phyloP scores from a whole-genome alignment of 495 filamentous ascomycete species.

The Podospora didyma region DNA sequence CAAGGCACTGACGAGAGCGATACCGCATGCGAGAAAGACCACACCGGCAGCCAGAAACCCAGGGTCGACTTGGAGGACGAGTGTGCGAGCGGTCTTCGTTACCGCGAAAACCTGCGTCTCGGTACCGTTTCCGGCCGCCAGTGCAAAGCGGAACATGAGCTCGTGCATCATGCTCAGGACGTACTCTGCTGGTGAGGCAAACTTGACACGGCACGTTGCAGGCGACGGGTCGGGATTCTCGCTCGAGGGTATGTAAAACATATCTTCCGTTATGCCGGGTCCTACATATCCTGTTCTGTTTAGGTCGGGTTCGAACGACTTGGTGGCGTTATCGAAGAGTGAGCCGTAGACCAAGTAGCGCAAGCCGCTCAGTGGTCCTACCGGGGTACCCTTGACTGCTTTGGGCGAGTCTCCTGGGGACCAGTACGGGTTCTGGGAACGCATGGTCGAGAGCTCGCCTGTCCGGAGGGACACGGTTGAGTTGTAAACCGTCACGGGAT shows the following conservation, averaged over 20 bases:
- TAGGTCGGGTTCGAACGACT: not conserved
- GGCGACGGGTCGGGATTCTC: no score
- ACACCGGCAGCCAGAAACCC: not conserved
- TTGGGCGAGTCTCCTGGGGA: not conserved
- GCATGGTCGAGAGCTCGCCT: not conserved
- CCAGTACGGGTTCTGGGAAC: not conserved
- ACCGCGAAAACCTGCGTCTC: not conserved
- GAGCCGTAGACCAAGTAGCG: not conserved
- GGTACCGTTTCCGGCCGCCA: not conserved
- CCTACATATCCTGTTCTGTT: not conserved
- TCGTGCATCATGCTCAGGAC: conserved; percentile 1
- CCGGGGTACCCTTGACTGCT: not conserved
- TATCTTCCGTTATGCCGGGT: not conserved
- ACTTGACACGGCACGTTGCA: not conserved
- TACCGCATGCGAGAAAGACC: not conserved
- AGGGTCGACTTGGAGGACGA: not conserved
- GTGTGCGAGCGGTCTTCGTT: not conserved
- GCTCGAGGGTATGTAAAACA: not conserved
- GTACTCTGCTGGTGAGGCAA: conserved; percentile 2
- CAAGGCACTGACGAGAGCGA: not conserved
- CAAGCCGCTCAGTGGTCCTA: not conserved
- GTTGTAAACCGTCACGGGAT: conserved; percentile 14
- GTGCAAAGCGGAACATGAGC: conserved; percentile 4
- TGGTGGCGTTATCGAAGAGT: not conserved
- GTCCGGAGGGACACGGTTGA: conserved; percentile 1